Evolutionary conservation across 108 stramenopile species (phyloP).

Genomic region (Schizochytrium sp.): DNA sequence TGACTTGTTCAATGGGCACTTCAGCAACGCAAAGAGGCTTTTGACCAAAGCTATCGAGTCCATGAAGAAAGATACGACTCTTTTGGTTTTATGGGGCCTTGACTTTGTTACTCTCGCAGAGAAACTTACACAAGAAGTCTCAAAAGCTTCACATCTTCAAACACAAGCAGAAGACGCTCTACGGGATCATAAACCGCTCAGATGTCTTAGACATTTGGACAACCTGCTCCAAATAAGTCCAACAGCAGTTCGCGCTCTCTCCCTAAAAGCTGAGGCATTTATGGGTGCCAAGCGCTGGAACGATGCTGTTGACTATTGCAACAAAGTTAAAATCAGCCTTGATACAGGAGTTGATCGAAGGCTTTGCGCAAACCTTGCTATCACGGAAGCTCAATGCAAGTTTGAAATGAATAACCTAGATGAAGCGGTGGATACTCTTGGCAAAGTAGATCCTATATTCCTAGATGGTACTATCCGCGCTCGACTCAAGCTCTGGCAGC

Average conservation of each 20-base stretch:
- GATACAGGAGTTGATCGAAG: not conserved
- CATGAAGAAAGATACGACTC: not conserved
- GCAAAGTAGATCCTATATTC: not conserved
- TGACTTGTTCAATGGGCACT: slow-evolving; percentile 33
- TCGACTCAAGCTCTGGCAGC: not conserved
- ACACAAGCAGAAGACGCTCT: slow-evolving; percentile 30
- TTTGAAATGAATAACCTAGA: not conserved
- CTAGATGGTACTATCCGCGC: not conserved
- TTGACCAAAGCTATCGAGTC: not conserved
- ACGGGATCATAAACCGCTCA: not conserved
- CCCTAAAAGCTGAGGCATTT: not conserved
- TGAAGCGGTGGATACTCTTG: not conserved
- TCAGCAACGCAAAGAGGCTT: slow-evolving; percentile 2
- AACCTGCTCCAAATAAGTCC: not conserved
- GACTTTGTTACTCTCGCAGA: not conserved
- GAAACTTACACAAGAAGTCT: not conserved
- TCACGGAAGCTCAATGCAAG: not conserved
- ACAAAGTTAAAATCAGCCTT: not conserved
- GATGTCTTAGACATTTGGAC: not conserved
- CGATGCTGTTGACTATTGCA: not conserved
- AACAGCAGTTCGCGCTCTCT: not conserved
- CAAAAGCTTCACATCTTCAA: not conserved
- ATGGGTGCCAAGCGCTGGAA: not conserved
- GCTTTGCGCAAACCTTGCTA: not conserved
- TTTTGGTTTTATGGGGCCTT: slow-evolving; percentile 24